A percentile compares a stretch with the other conserved stretches of the same genome.
Conservation (phyloP, 768 basidiomycete species). For the Dioszegia hungarica region DNA sequence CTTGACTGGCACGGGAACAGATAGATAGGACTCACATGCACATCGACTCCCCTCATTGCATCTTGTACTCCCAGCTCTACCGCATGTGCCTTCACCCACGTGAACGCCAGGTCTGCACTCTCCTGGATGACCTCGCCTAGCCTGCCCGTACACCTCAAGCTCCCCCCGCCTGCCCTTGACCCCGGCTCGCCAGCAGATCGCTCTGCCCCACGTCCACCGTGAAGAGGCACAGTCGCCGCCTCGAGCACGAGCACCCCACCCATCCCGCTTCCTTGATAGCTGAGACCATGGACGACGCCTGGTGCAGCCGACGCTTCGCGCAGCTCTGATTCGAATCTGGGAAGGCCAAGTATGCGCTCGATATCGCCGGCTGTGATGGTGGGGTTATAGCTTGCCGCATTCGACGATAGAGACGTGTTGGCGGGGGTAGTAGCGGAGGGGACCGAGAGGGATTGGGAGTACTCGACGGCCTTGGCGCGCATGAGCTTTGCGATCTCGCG, state of each 20-base stretch:
- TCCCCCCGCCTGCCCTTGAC: constrained; percentile 67
- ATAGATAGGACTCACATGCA: constrained; percentile 62
- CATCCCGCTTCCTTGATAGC: constrained; percentile 44
- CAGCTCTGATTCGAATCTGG: constrained; percentile 75
- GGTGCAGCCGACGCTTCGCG: constrained; percentile 66
- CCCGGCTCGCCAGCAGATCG: too few species aligned
- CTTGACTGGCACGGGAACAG: background rate
- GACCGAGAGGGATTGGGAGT: constrained; percentile 57
- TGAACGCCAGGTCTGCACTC: constrained; percentile 80
- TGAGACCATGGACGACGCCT: constrained; percentile 59
- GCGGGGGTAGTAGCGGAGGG: constrained; percentile 25
- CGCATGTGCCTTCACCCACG: constrained; percentile 79
- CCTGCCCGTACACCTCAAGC: constrained; percentile 72
- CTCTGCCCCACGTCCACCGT: too few species aligned
- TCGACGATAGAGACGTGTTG: constrained; percentile 37
- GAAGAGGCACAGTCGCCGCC: constrained; percentile 63
- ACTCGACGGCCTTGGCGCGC: constrained; percentile 87
- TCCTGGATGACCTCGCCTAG: constrained; percentile 90
- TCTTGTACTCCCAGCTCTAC: constrained; percentile 43
- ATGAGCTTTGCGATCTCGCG: constrained; percentile 81
- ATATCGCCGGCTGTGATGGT: constrained; percentile 66
- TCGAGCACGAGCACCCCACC: constrained; percentile 65
- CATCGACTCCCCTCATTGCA: constrained; percentile 66
- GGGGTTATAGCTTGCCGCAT: constrained; percentile 55
- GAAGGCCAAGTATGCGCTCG: constrained; percentile 76